These are phyloP conservation scores for Isatis tinctoria DNA, from an alignment of 345 rosid genomes.

Conservation along the genomic window DNA sequence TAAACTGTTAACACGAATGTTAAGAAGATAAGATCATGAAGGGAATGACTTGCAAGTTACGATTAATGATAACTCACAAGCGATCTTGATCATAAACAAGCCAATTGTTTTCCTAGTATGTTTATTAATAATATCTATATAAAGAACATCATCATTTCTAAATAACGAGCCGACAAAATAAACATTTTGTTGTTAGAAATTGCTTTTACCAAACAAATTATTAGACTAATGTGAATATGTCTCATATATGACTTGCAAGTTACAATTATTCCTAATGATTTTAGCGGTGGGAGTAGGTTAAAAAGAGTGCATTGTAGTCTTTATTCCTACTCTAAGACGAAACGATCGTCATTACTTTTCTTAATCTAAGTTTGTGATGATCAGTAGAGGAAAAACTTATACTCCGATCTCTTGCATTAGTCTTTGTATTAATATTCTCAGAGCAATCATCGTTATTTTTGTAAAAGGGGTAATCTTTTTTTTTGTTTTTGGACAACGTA, in stretches of 20 bases:
- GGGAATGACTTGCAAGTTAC: constrained; percentile 35
- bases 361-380: not conserved
- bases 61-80: constrained; percentile 23
- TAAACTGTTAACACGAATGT: not conserved
- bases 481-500: too few species aligned
- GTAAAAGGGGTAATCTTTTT: not conserved
- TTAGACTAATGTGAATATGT: constrained; percentile 5
- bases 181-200: not conserved
- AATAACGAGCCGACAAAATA: constrained; percentile 18
- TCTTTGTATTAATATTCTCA: not conserved
- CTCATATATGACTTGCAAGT: constrained; percentile 16
- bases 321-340: constrained; percentile 6
- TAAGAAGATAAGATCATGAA: not conserved
- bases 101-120: not conserved
- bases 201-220: constrained; percentile 1
- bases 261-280: constrained; percentile 13
- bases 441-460: not conserved
- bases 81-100: not conserved
- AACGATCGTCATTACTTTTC: not conserved
- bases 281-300: constrained; percentile 21
- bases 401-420: not conserved
- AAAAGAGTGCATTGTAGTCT: not conserved
- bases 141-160: constrained; percentile 12
- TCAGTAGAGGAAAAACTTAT: not conserved
- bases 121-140: not conserved